Base-by-base conservation (phyloP, 768 basidiomycete genomes). In the Termitomyces sp. region DNA sequence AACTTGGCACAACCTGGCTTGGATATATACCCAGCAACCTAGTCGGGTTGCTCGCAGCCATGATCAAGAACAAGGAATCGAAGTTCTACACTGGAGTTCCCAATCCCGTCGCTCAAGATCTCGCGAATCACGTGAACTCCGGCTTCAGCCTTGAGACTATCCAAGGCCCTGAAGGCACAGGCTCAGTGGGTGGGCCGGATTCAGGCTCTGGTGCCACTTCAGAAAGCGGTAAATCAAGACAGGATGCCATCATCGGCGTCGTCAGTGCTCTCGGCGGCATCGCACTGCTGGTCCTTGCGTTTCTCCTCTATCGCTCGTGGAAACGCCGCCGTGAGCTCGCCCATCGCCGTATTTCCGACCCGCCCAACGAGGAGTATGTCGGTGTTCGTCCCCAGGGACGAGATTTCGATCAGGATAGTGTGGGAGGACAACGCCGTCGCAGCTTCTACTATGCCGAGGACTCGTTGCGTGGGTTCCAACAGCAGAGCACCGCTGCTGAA, bases 391-490 rank as follows among this genome's bases (percentile, higher is more conserved):
- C 83, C 0, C 82, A 81, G 0, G 87, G 87, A n/a, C 78, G 85
- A 52, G 83, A 89, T 41, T 91, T 91, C 67, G 91, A 92, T 67
- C 83, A 84, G 67, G 89, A 91, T 65, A 85, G 82, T 56, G 72
- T 91, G 1, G 90, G 89, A 22, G 89, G 82, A 7, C 83, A 84
- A 69, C 77, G 91, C 58, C 75, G 91, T 55, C 70, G 89, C 59
- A 89, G 87, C 62, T 94, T 93, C 77, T 94, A 93, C 72, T 94
- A 84, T 67, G 91, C 91, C 3, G 92, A 93, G 74, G 91, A 94
- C 68, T 88, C 86, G 62, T 70, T 94, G 69, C 76, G 88, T 42
- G 86, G 86, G 15, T 84, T 34, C 49, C 49, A 70, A 69, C 78
- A 81, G 66, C 78, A 81, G 66, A 70, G 73, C 22, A 7, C 47